Conservation (phyloP, 495 filamentous ascomycete species). For the Penicillium dipodomyicola region DNA sequence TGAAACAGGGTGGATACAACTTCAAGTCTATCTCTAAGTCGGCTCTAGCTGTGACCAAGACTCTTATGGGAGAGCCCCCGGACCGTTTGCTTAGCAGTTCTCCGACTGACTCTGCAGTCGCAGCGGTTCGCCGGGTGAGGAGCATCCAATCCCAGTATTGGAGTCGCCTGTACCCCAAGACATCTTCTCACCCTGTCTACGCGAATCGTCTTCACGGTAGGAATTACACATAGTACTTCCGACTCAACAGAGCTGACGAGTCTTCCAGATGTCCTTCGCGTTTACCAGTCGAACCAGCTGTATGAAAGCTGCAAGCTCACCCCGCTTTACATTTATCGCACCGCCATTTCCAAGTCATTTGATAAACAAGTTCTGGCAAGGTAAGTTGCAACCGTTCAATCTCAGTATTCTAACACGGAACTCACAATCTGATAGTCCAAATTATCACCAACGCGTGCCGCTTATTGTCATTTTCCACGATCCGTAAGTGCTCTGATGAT, state of each 20-base stretch:
- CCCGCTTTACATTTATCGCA: slow-evolving; percentile 68
- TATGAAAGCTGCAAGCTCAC: slow-evolving; percentile 71
- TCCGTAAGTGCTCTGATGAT: slow-evolving; percentile 54
- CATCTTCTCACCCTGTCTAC: slow-evolving; percentile 29
- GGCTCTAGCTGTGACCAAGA: slow-evolving; percentile 84
- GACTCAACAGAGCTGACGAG: slow-evolving; percentile 9
- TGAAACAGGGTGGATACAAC: slow-evolving; percentile 80
- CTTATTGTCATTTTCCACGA: slow-evolving; percentile 80
- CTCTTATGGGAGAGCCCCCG: slow-evolving; percentile 92
- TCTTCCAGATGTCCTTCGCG: slow-evolving; percentile 64
- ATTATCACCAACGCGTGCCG: slow-evolving; percentile 51
- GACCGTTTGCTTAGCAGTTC: slow-evolving; percentile 58
- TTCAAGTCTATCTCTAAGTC: slow-evolving; percentile 87
- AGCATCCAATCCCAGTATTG: slow-evolving; percentile 57
- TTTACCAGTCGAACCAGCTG: slow-evolving; percentile 66
- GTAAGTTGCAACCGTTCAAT: slow-evolving; percentile 32
- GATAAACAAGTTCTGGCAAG: slow-evolving; percentile 89
- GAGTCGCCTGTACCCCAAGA: slow-evolving; percentile 57
- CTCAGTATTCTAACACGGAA: not conserved
- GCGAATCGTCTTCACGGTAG: slow-evolving; percentile 56
- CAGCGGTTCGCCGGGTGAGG: slow-evolving; percentile 53
- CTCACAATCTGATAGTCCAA: slow-evolving; percentile 39
- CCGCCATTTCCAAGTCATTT: slow-evolving; percentile 70
- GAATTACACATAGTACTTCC: not conserved
- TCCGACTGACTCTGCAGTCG: slow-evolving; percentile 45